Base-by-base conservation (phyloP, 495 filamentous ascomycete species). In the Neurospora sp. region DNA sequence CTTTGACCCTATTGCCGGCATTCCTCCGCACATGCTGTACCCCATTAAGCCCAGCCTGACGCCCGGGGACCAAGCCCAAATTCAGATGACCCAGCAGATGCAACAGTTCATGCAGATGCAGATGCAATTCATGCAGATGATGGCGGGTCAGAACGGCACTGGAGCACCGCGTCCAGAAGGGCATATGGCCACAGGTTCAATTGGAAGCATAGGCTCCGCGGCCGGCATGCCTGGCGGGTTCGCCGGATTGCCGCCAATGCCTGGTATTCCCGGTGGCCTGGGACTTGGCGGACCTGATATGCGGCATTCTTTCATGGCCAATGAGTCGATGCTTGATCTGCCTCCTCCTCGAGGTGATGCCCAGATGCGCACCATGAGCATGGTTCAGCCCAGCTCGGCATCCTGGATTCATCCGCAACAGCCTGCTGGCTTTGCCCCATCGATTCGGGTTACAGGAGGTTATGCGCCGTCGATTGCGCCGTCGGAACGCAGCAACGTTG, bases 401-500 rank as follows among this genome's bases (percentile, higher is more conserved):
- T 87, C 85, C 10, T 86, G 86, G 83, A 82, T 84, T 59, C 84
- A 83, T 72, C 78, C 83, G 18, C 59, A 70, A 35, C 80, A 77
- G 31, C 76, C 77, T 20, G 48, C 77, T 62, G 79, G 82, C n/a
- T 87, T 82, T 75, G 81, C 84, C 12, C 84, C 85, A 18, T 87
- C 86, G 38, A 82, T 87, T 37, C 82, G 82, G 11, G 75, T 82
- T 3, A 83, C 84, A 70, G 83, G 72, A 18, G 85, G 85, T 8
- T 88, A 89, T 84, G 79, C 87, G 74, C 82, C 87, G 72, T 87
- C 91, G 5, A 95, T 98, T 72, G 94, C 96, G 5, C 96, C 96
- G 5, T 97, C 92, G 1, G 96, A 99, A 83, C 91, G 96, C 70
- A 97, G 93, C 82, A 98, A 94, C 79, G 86, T 98, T 72, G 96